phyloP scores from a whole-genome alignment of 208 protist genomes.

The Trichomonas gallinae region DNA sequence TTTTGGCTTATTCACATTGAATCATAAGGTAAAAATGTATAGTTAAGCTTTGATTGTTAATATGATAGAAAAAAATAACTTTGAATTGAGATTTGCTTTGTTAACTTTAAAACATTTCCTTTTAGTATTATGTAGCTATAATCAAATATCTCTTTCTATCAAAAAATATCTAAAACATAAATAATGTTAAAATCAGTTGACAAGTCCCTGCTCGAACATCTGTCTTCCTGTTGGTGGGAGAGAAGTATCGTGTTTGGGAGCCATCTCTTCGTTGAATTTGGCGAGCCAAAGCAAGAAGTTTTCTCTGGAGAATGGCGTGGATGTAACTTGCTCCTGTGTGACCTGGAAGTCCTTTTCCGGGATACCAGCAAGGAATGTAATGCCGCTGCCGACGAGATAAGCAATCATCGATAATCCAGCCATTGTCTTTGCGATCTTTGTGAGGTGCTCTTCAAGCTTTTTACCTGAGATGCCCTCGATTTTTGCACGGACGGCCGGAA shows the following conservation, averaged over 20 bases:
- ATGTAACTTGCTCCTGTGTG: neutral
- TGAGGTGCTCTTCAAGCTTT: neutral
- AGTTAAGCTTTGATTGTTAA: no score
- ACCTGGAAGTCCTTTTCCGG: neutral
- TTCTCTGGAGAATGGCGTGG: neutral
- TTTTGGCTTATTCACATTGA: no score
- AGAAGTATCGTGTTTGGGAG: neutral
- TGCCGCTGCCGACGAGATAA: neutral
- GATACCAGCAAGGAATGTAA: neutral
- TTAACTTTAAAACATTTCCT: no score
- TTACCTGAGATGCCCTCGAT: neutral
- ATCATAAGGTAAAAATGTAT: no score
- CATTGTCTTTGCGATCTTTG: neutral
- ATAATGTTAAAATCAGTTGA: neutral
- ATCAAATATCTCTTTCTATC: no score
- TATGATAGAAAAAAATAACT: no score
- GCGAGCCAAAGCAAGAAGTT: neutral
- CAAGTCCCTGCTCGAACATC: neutral
- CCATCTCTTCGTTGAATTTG: neutral
- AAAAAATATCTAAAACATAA: neutral
- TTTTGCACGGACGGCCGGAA: neutral
- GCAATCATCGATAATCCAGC: constrained; percentile 1
- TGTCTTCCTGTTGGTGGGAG: neutral
- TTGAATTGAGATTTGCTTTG: no score
- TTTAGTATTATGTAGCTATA: no score